Evolutionary conservation across 1,284 basidiomycete genomes (phyloP).

Genomic region (Austroboletus rostrupii): DNA sequence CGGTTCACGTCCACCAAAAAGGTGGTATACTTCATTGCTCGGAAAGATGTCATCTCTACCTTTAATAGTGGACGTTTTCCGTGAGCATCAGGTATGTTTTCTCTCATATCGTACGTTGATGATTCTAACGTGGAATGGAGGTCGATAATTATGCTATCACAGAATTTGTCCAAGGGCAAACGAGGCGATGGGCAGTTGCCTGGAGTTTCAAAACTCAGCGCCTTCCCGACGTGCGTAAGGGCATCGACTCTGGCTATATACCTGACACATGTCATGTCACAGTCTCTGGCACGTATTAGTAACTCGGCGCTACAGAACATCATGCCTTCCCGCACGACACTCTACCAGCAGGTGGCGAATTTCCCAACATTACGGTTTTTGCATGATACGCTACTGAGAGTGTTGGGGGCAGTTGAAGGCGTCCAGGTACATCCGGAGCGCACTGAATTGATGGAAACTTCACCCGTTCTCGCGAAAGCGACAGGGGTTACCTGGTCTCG

Average conservation of each 20-base stretch:
- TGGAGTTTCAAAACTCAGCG: slow-evolving; percentile 73
- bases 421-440: slow-evolving; percentile 18
- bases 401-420: slow-evolving; percentile 36
- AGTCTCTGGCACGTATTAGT: slow-evolving; percentile 52
- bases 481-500: slow-evolving; percentile 71
- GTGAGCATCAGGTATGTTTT: slow-evolving; percentile 43
- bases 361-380: slow-evolving; percentile 17
- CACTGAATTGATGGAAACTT: not conserved
- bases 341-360: slow-evolving; percentile 36
- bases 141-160: slow-evolving; percentile 83
- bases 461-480: slow-evolving; percentile 39
- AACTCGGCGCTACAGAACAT: slow-evolving; percentile 42
- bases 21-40: slow-evolving; percentile 92
- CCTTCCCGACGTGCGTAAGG: slow-evolving; percentile 68
- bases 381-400: slow-evolving; percentile 19
- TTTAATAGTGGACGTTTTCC: slow-evolving; percentile 57
- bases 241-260: not conserved
- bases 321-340: slow-evolving; percentile 55
- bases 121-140: slow-evolving; percentile 33
- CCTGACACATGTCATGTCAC: slow-evolving; percentile 10
- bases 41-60: slow-evolving; percentile 79
- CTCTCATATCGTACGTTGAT: not conserved
- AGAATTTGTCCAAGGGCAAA: slow-evolving; percentile 81
- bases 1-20: slow-evolving; percentile 26
- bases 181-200: slow-evolving; percentile 82